Evolutionary conservation across 192 early-diverging fungal species (phyloP).

Genomic region (Coemansia sp.): DNA sequence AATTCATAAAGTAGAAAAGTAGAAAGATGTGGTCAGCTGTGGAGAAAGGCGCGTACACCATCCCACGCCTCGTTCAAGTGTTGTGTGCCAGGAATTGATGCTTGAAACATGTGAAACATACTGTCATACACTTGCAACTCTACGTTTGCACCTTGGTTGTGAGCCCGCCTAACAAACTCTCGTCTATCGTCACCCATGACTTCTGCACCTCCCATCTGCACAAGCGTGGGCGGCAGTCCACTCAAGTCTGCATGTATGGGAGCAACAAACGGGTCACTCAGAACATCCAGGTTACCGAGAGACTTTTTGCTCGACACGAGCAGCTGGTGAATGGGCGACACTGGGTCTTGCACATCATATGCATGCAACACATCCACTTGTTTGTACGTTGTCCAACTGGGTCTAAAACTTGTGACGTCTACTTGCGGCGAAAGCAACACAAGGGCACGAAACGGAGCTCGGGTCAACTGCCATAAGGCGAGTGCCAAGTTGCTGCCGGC

Average conservation of each 20-base stretch:
- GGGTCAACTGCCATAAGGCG: constrained; percentile 33
- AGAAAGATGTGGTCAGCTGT: neutral
- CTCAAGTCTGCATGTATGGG: constrained; percentile 25
- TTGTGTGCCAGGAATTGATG: neutral
- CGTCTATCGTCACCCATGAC: constrained; percentile 41
- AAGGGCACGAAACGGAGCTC: constrained; percentile 5
- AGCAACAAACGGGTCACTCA: constrained; percentile 36
- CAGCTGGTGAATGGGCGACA: constrained; percentile 7
- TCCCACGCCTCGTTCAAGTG: constrained; percentile 12
- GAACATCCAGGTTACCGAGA: neutral
- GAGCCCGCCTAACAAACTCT: constrained; percentile 28
- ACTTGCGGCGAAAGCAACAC: constrained; percentile 42
- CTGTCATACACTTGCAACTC: constrained; percentile 18
- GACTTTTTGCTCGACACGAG: constrained; percentile 9
- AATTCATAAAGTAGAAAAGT: neutral
- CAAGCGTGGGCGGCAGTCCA: constrained; percentile 33
- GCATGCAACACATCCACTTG: constrained; percentile 15
- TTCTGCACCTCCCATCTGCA: constrained; percentile 40
- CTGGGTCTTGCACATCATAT: neutral
- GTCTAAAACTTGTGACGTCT: constrained; percentile 20
- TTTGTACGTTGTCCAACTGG: constrained; percentile 20
- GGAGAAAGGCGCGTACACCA: constrained; percentile 17
- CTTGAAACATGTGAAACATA: constrained; percentile 47
- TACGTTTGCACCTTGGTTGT: neutral
- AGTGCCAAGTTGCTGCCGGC: constrained; percentile 50